Conservation (phyloP, 2,329 filamentous ascomycete genomes). For the Fusarium citri region DNA sequence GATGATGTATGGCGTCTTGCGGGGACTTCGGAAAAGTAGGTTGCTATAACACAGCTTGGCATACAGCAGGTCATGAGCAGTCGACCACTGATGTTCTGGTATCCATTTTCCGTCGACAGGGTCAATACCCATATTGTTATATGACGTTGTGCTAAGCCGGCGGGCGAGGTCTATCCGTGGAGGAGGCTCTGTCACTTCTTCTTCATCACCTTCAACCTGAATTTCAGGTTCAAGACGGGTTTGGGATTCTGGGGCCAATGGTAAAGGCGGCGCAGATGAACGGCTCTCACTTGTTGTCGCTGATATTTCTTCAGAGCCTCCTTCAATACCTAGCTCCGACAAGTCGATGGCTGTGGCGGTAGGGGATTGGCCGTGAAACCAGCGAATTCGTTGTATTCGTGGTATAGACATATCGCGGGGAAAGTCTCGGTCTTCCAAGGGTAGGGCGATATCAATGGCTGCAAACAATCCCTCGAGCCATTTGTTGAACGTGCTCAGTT, state of each 20-base stretch:
- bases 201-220: constrained; percentile 39
- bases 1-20: constrained; percentile 69
- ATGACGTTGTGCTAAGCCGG: constrained; percentile 59
- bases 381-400: constrained; percentile 64
- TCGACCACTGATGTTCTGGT: constrained; percentile 66
- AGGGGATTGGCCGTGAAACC: constrained; percentile 57
- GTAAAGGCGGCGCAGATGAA: constrained; percentile 23
- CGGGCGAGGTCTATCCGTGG: constrained; percentile 50
- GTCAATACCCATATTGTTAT: constrained; percentile 59
- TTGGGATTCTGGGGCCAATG: constrained; percentile 36
- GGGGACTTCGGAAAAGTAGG: constrained; percentile 65
- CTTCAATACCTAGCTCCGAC: constrained; percentile 40
- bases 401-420: constrained; percentile 72
- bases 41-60: constrained; percentile 71
- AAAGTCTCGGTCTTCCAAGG: constrained; percentile 76
- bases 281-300: constrained; percentile 32
- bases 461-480: constrained; percentile 78
- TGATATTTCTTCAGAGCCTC: constrained; percentile 39
- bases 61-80: constrained; percentile 68
- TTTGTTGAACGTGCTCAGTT: constrained; percentile 72
- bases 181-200: constrained; percentile 38
- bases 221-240: constrained; percentile 40
- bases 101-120: constrained; percentile 67
- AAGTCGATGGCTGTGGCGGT: constrained; percentile 44
- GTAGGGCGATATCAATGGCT: constrained; percentile 77